Base-by-base conservation (phyloP, 345 rosid species). In the Arabis alpina region DNA sequence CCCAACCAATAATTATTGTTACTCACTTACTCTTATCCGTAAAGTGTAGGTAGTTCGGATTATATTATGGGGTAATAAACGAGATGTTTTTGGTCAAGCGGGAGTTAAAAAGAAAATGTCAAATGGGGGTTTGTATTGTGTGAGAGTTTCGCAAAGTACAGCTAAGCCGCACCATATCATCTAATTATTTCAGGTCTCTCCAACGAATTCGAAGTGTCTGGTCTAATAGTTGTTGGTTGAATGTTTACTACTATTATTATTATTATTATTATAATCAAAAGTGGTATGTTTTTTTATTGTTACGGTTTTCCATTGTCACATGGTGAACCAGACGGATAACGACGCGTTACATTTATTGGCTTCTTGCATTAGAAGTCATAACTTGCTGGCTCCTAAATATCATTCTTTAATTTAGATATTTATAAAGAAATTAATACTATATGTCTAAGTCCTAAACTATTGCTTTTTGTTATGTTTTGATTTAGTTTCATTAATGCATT, bases 151-250 rank as follows among this genome's bases (percentile, higher is more conserved):
- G 25, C 32, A 32, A 52, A 59, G 63, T 44, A 72, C 76, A 72
- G 76, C 76, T 72, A 72, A 72, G 58, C 36, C 43, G 58, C 58
- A 72, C 57, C 70, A 72, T 54, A 72, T 54, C 25, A 15, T 23
- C 14, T 47, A 47, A 16, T 52, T 54, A 54, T 45, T 54, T 47
- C 34, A 63, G 61, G 27, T 61, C 52, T 72, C 51, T 54, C 70
- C 50, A 45, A 63, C 56, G 63, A 52, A 30, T 71, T 53, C 10
- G 44, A 48, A 49, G 25, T 64, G 51, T 64, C 64, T 30, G 16
- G 6, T 44, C 62, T 34, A 34, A 72, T 41, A 65, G 66, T 65
- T 65, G 66, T 65, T 65, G 60, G 71, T 73, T 30, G 28, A 47
- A 34, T 34, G 37, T 34, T 34, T 34, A 5, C 6, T 5, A 5